These are phyloP conservation scores for Mucor sp. DNA, from an alignment of 371 early-diverging fungal genomes.

Conservation along the genomic window DNA sequence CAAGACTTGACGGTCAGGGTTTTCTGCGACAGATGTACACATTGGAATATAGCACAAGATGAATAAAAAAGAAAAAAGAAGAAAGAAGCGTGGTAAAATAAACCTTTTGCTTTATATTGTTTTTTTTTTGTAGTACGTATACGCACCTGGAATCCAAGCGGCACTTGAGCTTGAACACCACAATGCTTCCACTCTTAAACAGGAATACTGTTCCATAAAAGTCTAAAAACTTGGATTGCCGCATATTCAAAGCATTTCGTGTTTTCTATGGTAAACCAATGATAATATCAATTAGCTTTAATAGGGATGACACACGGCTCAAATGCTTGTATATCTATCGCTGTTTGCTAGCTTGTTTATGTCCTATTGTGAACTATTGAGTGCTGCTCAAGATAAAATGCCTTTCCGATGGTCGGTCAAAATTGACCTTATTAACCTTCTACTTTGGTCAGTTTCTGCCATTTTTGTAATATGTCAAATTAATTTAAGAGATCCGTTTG, in stretches of 20 bases:
- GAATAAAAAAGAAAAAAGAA: background rate
- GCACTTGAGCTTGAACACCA: background rate
- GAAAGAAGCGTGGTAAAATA: slow-evolving; percentile 5
- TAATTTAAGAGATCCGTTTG: background rate
- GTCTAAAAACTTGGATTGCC: background rate
- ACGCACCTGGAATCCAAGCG: background rate
- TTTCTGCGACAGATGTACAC: slow-evolving; percentile 24
- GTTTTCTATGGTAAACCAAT: background rate
- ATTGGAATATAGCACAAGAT: background rate
- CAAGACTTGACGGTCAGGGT: slow-evolving; percentile 58
- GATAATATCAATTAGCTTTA: background rate
- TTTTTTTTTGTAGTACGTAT: background rate
- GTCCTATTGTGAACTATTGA: background rate
- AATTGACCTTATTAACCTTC: background rate
- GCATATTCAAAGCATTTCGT: background rate
- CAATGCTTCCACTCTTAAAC: background rate
- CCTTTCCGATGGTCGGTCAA: background rate
- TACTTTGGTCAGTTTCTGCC: slow-evolving; percentile 8
- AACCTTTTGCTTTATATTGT: background rate
- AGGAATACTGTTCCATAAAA: background rate
- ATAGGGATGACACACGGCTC: too few relatives aligned
- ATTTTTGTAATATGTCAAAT: slow-evolving; percentile 6
- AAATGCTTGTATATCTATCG: background rate
- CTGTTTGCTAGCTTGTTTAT: background rate
- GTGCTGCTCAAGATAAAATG: background rate